Percentiles rank a stretch among this genome's conserved stretches.
phyloP scores from a whole-genome alignment of 495 filamentous ascomycete genomes.

The Podospora didyma region DNA sequence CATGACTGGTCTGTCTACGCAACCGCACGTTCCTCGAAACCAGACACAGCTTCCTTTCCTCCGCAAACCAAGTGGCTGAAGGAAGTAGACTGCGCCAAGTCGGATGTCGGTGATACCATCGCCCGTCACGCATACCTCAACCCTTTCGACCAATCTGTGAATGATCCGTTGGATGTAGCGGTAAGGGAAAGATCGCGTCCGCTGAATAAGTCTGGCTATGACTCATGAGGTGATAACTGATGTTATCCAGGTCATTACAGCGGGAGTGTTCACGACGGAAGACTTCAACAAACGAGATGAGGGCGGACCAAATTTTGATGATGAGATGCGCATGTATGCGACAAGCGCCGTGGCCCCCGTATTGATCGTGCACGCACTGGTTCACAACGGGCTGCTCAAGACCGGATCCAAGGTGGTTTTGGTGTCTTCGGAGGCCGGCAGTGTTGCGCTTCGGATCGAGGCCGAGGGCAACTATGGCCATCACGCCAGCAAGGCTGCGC shows the following conservation, averaged over 20 bases:
- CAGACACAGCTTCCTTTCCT: no score
- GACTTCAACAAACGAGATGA: slow-evolving; percentile 26
- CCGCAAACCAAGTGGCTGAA: no score
- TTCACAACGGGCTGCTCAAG: slow-evolving; percentile 47
- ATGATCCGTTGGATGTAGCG: no score
- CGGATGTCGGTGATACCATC: no score
- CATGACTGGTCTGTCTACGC: no score
- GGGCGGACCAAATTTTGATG: slow-evolving; percentile 59
- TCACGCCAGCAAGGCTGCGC: slow-evolving; percentile 66
- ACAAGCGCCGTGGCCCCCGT: slow-evolving; percentile 62
- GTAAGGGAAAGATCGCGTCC: no score
- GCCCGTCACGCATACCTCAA: no score
- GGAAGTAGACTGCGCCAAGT: no score
- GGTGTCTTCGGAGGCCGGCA: slow-evolving; percentile 64
- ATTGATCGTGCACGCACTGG: slow-evolving; percentile 60
- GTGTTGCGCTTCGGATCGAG: slow-evolving; percentile 63
- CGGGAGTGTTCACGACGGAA: slow-evolving; percentile 66
- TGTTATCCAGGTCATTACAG: slow-evolving; percentile 51
- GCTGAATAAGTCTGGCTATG: neutral
- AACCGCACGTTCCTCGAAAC: neutral
- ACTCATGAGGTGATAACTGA: neutral
- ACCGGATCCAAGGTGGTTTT: slow-evolving; percentile 58
- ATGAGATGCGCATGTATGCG: slow-evolving; percentile 67
- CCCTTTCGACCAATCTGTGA: no score
- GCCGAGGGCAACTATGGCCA: slow-evolving; percentile 71